A percentile compares a stretch with the other conserved stretches of the same genome.
Evolutionary conservation across 805 yeast genomes (phyloP).

Genomic region (Sugiyamaella chiloensis): DNA sequence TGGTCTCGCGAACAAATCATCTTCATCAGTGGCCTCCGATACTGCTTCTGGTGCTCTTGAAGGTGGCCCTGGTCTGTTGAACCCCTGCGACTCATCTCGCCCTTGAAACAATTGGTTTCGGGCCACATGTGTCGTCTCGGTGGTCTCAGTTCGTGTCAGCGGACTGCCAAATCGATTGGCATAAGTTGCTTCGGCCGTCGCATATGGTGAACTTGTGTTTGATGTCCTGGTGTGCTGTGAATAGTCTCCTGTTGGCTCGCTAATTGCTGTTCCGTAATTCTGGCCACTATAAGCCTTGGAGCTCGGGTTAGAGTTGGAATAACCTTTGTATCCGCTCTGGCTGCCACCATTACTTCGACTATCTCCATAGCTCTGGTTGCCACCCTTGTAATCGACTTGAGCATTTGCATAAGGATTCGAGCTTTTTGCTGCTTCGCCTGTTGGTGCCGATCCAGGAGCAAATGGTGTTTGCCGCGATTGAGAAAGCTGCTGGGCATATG

Average conservation of each 20-base stretch:
- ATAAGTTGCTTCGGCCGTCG: slow-evolving; percentile 21
- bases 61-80: neutral
- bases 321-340: neutral
- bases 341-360: neutral
- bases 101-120: slow-evolving; percentile 31
- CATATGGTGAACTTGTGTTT: slow-evolving; percentile 19
- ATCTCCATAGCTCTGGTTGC: slow-evolving; percentile 4
- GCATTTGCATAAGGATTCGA: slow-evolving; percentile 18
- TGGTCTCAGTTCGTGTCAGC: slow-evolving; percentile 24
- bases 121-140: slow-evolving; percentile 19
- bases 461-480: slow-evolving; percentile 1
- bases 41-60: neutral
- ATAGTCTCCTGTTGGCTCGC: no score
- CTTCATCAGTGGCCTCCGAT: slow-evolving; percentile 5
- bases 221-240: no score
- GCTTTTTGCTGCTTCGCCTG: slow-evolving; percentile 2
- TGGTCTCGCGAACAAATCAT: slow-evolving; percentile 25
- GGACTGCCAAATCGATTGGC: slow-evolving; percentile 17
- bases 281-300: neutral
- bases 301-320: neutral
- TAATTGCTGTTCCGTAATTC: no score
- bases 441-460: slow-evolving; percentile 13
- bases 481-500: slow-evolving; percentile 46
- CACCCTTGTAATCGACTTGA: slow-evolving; percentile 3
- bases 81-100: slow-evolving; percentile 4